Conservation (phyloP, 768 basidiomycete genomes). For the Psilocybe sp. region DNA sequence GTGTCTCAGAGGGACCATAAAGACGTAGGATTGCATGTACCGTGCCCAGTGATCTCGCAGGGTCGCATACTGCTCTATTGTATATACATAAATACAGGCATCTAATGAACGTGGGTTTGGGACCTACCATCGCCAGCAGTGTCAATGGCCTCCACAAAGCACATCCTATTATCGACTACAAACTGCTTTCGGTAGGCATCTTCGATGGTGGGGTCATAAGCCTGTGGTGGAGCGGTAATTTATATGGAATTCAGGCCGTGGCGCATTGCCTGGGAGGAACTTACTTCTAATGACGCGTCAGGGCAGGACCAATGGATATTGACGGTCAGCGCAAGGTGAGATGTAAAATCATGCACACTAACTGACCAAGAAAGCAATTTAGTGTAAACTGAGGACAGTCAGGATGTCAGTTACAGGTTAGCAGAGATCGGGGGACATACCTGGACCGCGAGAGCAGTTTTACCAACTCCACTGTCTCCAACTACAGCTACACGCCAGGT, state of each 20-base stretch:
- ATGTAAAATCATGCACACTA: slow-evolving; percentile 8
- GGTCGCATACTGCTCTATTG: slow-evolving; percentile 92
- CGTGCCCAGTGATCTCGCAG: slow-evolving; percentile 97
- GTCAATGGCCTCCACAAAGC: slow-evolving; percentile 95
- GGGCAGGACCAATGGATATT: slow-evolving; percentile 1
- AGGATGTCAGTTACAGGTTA: slow-evolving; percentile 6
- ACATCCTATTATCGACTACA: slow-evolving; percentile 92
- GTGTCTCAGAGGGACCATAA: slow-evolving; percentile 7
- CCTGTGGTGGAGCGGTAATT: slow-evolving; percentile 42
- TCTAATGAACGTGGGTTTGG: slow-evolving; percentile 5
- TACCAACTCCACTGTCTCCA: slow-evolving; percentile 96
- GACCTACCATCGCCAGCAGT: slow-evolving; percentile 92
- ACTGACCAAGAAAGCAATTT: slow-evolving; percentile 92
- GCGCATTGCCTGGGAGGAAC: slow-evolving; percentile 10
- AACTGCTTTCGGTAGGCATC: slow-evolving; percentile 96
- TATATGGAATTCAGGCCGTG: slow-evolving; percentile 4
- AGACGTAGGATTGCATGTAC: slow-evolving; percentile 43
- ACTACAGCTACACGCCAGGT: slow-evolving; percentile 95
- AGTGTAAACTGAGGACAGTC: slow-evolving; percentile 74
- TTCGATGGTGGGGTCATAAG: slow-evolving; percentile 98
- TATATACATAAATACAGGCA: slow-evolving; percentile 11
- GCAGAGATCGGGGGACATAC: slow-evolving; percentile 40
- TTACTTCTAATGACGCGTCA: slow-evolving; percentile 48
- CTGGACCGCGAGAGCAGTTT: slow-evolving; percentile 95
- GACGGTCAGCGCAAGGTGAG: slow-evolving; percentile 5